Evolutionary conservation across 768 basidiomycete genomes (phyloP).

Genomic region (Lactarius sanguifluus): DNA sequence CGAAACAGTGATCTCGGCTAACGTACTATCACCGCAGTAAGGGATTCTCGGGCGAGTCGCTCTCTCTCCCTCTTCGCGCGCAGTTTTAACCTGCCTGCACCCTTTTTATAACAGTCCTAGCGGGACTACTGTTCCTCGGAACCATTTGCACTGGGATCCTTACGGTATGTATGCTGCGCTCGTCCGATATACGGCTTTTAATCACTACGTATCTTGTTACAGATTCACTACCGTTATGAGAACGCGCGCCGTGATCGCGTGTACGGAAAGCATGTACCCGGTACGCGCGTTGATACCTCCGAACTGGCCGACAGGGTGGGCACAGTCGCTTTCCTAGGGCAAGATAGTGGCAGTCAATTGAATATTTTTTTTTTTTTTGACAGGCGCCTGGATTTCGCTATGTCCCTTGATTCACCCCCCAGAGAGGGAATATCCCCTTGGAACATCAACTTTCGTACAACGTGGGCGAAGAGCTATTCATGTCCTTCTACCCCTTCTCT

Average conservation of each 20-base stretch:
- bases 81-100: constrained; percentile 21
- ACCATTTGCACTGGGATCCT: constrained; percentile 52
- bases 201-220: not conserved
- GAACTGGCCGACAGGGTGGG: constrained; percentile 66
- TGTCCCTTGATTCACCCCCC: constrained; percentile 33
- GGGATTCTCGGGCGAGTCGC: constrained; percentile 54
- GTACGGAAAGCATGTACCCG: constrained; percentile 50
- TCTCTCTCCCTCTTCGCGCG: not conserved
- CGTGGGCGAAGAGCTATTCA: not conserved
- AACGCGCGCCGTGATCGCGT: constrained; percentile 54
- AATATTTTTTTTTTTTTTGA: not conserved
- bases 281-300: constrained; percentile 57
- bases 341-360: not conserved
- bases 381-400: constrained; percentile 67
- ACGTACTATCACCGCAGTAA: constrained; percentile 39
- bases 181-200: not conserved
- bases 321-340: not conserved
- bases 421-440: not conserved
- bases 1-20: constrained; percentile 1
- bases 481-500: not conserved
- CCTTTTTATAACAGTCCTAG: constrained; percentile 40
- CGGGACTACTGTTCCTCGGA: constrained; percentile 56
- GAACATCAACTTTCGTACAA: not conserved
- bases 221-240: constrained; percentile 65
- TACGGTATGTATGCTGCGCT: constrained; percentile 39